phyloP scores from a whole-genome alignment of 371 early-diverging fungal species.

The Caulochytrium protostelioides region DNA sequence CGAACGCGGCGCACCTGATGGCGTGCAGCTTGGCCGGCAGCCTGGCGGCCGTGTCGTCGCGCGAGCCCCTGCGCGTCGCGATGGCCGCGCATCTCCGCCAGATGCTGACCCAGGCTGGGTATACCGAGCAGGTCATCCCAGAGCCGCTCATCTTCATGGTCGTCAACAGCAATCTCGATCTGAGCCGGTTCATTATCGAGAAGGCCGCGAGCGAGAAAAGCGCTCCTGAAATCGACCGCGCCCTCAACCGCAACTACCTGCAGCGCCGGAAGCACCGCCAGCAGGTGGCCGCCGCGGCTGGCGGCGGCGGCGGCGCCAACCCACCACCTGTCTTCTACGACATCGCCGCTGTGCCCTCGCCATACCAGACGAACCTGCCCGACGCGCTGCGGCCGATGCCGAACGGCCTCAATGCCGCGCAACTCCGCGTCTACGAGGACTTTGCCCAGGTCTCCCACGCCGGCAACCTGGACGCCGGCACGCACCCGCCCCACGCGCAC shows the following conservation, averaged over 20 bases:
- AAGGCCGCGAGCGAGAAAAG: slow-evolving; percentile 82
- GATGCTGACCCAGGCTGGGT: slow-evolving; percentile 55
- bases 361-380: slow-evolving; percentile 62
- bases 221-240: slow-evolving; percentile 59
- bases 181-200: slow-evolving; percentile 76
- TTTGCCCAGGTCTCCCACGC: no score
- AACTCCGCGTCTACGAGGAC: slow-evolving; percentile 64
- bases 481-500: no score
- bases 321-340: slow-evolving; percentile 29
- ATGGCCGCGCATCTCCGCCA: slow-evolving; percentile 54
- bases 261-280: slow-evolving; percentile 70
- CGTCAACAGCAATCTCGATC: slow-evolving; percentile 71
- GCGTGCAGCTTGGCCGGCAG: slow-evolving; percentile 53
- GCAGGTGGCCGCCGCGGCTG: no score
- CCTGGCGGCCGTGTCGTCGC: slow-evolving; percentile 72
- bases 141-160: slow-evolving; percentile 57
- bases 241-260: slow-evolving; percentile 38
- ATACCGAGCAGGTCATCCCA: slow-evolving; percentile 49
- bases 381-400: slow-evolving; percentile 60
- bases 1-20: slow-evolving; percentile 83
- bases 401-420: slow-evolving; percentile 32
- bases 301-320: neutral
- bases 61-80: slow-evolving; percentile 75
- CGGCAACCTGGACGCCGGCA: no score
- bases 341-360: slow-evolving; percentile 36